Evolutionary conservation across 371 early-diverging fungal genomes (phyloP), one percentile per base, ranked within the genome.

Genomic region (Apophysomyces trapeziformis): DNA sequence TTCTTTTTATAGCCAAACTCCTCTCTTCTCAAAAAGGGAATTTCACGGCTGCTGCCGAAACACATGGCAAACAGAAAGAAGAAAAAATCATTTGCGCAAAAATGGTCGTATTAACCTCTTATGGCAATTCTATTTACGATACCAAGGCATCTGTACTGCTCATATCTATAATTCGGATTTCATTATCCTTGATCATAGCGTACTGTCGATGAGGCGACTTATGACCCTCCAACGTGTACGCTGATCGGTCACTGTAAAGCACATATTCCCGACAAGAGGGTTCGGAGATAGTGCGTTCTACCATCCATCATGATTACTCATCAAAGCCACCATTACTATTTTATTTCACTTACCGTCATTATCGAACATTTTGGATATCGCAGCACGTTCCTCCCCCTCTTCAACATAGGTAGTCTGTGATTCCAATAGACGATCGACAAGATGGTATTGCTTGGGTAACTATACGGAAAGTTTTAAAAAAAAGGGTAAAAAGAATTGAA

Each of bases 371-470:
- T 87, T 82, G 37, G 80, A 85, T 9, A 92, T 89, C 14, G 82
- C 74, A 14, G 89, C 85, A 32, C 90, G 84, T 56, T 90, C 90
- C 11, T 69, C 68, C 1, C 87, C 87, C 63, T 87, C 88, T 35
- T 80, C 69, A 0, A 90, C 84, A 1, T 69, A 72, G 0, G 85
- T 71, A 35, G 85, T 83, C 8, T 78, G 66, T 5, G 67, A 38
- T 7, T 65, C 47, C 21, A 92, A 46, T 35, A 93, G 66, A 36
- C 86, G 71, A 41, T 90, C 87, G 0, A 92, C 90, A 26, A 92
- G 74, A 26, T 72, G 67, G 60, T 86, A 79, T 66, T 92, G 94
- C n/a, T 73, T 78, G 3, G 94, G 93, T 43, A 93, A 78, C 89
- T 91, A 75, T 12, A 36, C 54, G 41, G 21, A 65, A 35, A 67